Conservation (phyloP, 1,284 basidiomycete genomes). For the Sporisorium sorghi region DNA sequence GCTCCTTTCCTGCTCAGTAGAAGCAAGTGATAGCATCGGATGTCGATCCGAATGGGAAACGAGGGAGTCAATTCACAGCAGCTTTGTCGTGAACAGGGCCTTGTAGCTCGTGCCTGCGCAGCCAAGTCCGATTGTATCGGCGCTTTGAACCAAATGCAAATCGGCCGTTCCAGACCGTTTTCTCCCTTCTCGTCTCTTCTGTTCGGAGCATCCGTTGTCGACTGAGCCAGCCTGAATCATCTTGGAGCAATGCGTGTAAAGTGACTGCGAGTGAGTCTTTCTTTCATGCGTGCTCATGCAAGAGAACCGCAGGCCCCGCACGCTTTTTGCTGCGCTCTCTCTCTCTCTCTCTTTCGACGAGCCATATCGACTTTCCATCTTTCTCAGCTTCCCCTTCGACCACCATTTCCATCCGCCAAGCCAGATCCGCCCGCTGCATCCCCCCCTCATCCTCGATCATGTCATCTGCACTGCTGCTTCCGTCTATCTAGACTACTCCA, state of each 20-base stretch:
- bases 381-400: not conserved
- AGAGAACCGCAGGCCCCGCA: constrained; percentile 5
- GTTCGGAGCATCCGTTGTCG: not conserved
- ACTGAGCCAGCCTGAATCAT: not conserved
- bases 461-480: constrained; percentile 12
- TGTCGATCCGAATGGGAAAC: not conserved
- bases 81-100: not conserved
- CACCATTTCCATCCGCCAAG: constrained; percentile 21
- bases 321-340: too few relatives aligned
- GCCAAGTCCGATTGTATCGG: constrained; percentile 22
- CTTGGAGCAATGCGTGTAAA: not conserved
- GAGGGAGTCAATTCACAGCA: not conserved
- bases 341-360: constrained; percentile 20
- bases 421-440: not conserved
- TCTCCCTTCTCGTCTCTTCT: not conserved
- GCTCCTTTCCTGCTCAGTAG: not conserved
- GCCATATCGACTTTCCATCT: constrained; percentile 36
- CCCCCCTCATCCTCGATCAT: constrained; percentile 10
- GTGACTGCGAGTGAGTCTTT: not conserved
- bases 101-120: constrained; percentile 14
- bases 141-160: constrained; percentile 5
- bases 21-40: not conserved
- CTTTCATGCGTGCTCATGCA: constrained; percentile 9
- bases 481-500: constrained; percentile 6
- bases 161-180: not conserved